Conservation (phyloP, 2,329 filamentous ascomycete genomes). For the Colletotrichum chlorophyti region DNA sequence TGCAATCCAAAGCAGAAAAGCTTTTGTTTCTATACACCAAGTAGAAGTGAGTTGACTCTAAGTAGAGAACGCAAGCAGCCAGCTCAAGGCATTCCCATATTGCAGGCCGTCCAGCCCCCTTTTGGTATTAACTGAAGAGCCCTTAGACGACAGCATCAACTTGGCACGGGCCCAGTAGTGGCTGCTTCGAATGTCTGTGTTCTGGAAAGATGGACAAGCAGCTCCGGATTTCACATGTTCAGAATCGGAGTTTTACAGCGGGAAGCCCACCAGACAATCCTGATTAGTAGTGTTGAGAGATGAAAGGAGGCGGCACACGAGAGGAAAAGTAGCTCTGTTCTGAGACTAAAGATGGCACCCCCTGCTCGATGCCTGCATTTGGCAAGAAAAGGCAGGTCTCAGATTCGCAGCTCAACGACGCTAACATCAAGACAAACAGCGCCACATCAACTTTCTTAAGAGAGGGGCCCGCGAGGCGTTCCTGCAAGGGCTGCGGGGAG, state of each 20-base stretch:
- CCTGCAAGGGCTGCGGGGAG: too few relatives aligned
- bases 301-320: not conserved
- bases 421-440: constrained; percentile 6
- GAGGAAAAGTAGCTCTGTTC: not conserved
- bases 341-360: too few relatives aligned
- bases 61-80: too few relatives aligned
- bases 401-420: constrained; percentile 21
- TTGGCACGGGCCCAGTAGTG: constrained; percentile 10
- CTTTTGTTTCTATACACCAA: not conserved
- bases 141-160: not conserved
- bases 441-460: too few relatives aligned
- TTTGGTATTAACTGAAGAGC: too few relatives aligned
- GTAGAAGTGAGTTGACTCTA: not conserved
- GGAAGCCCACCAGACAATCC: not conserved
- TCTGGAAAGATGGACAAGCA: not conserved
- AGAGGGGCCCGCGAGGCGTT: too few relatives aligned
- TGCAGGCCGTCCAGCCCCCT: constrained; percentile 9
- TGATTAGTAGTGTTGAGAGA: not conserved
- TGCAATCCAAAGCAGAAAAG: too few relatives aligned
- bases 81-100: not conserved
- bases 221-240: constrained; percentile 1
- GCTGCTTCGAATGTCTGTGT: not conserved
- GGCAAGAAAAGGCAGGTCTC: constrained; percentile 18
- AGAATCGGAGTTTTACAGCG: not conserved
- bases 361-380: too few relatives aligned